These are phyloP conservation scores for Musa balbisiana DNA, from an alignment of 202 grass and related monocot species.

Conservation along the genomic window DNA sequence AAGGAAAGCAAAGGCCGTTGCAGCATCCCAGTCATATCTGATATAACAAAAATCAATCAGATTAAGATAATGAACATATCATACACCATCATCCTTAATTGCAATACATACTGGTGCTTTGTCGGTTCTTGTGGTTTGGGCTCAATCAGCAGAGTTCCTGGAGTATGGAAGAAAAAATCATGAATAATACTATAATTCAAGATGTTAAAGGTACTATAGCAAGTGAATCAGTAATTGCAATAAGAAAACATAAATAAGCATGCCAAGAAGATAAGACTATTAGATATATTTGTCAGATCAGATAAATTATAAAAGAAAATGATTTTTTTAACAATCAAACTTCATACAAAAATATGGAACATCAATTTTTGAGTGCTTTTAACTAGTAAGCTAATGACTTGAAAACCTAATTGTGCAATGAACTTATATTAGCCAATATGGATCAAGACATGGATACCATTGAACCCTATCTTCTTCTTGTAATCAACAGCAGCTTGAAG, in stretches of 20 bases:
- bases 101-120: constrained; percentile 80
- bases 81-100: constrained; percentile 4
- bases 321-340: too few relatives aligned
- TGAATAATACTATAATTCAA: neutral
- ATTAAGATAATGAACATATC: constrained; percentile 16
- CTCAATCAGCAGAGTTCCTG: constrained; percentile 81
- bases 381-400: too few relatives aligned
- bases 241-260: neutral
- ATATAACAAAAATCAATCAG: constrained; percentile 21
- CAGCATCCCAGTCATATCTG: constrained; percentile 98
- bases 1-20: constrained; percentile 81
- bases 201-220: neutral
- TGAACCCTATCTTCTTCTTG: constrained; percentile 94
- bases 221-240: neutral
- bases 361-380: too few relatives aligned
- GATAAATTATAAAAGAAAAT: too few relatives aligned
- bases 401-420: too few relatives aligned
- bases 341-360: too few relatives aligned
- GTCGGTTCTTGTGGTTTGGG: constrained; percentile 98
- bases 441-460: constrained; percentile 35
- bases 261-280: neutral
- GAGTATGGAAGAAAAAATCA: constrained; percentile 11
- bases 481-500: constrained; percentile 87
- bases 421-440: too few relatives aligned
- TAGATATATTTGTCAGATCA: too few relatives aligned